phyloP scores from a whole-genome alignment of 2,329 filamentous ascomycete species.

The Blastomyces percursus region DNA sequence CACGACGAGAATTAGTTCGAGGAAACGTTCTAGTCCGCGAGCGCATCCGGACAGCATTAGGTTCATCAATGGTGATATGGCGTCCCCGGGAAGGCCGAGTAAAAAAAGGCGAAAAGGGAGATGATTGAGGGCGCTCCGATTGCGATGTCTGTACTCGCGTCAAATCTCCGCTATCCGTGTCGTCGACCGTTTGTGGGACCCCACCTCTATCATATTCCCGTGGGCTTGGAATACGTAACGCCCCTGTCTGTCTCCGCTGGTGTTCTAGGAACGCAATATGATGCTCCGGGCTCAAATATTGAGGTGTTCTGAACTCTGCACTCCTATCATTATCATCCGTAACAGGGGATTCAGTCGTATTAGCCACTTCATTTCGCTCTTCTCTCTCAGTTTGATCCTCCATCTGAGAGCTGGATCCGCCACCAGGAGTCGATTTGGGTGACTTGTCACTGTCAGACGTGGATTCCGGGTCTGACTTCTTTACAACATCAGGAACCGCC shows the following conservation, averaged over 20 bases:
- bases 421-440: neutral
- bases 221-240: constrained; percentile 81
- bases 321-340: constrained; percentile 39
- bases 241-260: constrained; percentile 63
- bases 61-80: constrained; percentile 41
- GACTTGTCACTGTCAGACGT: constrained; percentile 17
- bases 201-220: constrained; percentile 79
- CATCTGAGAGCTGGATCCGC: neutral
- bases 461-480: constrained; percentile 19
- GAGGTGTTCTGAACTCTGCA: constrained; percentile 44
- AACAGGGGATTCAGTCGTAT: neutral
- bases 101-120: constrained; percentile 15
- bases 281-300: constrained; percentile 52
- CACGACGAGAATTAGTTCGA: constrained; percentile 26
- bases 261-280: constrained; percentile 82
- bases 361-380: constrained; percentile 6
- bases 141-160: constrained; percentile 19
- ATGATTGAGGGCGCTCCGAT: constrained; percentile 14
- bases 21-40: constrained; percentile 29
- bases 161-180: constrained; percentile 24
- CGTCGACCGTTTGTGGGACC: constrained; percentile 48
- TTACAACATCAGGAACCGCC: constrained; percentile 14
- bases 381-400: constrained; percentile 1
- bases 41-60: constrained; percentile 27
- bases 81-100: constrained; percentile 23